Conservation (phyloP, 1,139 yeast genomes). For the Ogataea hybrid region DNA sequence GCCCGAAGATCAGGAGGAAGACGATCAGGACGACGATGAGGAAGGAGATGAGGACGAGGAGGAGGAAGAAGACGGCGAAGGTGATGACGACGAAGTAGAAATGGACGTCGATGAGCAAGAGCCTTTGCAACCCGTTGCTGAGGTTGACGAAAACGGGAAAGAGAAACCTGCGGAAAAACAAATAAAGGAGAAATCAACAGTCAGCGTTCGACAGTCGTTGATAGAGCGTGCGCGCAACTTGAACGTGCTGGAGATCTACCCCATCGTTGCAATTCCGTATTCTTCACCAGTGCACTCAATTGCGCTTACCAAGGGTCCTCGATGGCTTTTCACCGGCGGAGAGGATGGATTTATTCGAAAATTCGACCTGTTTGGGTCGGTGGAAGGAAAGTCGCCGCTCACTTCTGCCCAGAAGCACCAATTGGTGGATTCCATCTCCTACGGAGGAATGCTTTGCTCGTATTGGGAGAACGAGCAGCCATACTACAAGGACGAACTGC, state of each 20-base stretch:
- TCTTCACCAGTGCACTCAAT: conserved; percentile 70
- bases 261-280: conserved; percentile 73
- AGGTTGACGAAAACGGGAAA: conserved; percentile 16
- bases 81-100: conserved; percentile 23
- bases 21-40: conserved; percentile 26
- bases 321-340: conserved; percentile 92
- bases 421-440: conserved; percentile 77
- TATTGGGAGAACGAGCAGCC: conserved; percentile 99
- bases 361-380: conserved; percentile 80
- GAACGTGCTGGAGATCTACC: conserved; percentile 48
- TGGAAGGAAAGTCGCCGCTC: conserved; percentile 85
- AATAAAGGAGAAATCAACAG: background rate
- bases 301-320: conserved; percentile 77
- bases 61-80: conserved; percentile 36
- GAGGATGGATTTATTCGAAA: conserved; percentile 93
- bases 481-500: conserved; percentile 40
- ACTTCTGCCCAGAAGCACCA: conserved; percentile 93
- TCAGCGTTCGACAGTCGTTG: conserved; percentile 15
- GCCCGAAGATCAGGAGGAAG: conserved; percentile 26
- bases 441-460: conserved; percentile 77
- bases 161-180: background rate
- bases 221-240: conserved; percentile 17
- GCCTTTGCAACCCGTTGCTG: background rate
- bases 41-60: conserved; percentile 28
- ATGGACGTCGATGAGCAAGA: conserved; percentile 22